Conservation (phyloP, 1,139 yeast species). For the Saccharomyces hybrid region DNA sequence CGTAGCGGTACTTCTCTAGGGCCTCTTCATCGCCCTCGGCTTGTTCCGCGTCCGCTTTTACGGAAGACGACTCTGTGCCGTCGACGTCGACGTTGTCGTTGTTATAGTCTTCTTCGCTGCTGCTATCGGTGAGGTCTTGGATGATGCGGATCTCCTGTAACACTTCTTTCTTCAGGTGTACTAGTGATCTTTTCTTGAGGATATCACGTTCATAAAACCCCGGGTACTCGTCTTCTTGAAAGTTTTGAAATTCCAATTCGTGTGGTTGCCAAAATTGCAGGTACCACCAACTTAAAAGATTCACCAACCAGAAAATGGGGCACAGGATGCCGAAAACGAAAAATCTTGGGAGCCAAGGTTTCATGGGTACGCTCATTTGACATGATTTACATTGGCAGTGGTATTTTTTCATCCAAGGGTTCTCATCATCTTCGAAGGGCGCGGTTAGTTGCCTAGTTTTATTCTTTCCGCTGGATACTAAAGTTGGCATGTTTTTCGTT, state of each 20-base stretch:
- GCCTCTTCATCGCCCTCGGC: background rate
- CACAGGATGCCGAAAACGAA: slow-evolving; percentile 23
- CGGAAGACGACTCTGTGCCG: background rate
- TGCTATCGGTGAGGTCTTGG: background rate
- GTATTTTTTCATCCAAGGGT: slow-evolving; percentile 4
- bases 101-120: background rate
- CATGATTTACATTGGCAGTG: slow-evolving; percentile 24
- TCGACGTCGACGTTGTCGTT: slow-evolving; percentile 1
- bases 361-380: slow-evolving; percentile 3
- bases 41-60: background rate
- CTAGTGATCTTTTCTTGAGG: slow-evolving; percentile 5
- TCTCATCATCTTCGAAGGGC: background rate
- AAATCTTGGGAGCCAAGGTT: slow-evolving; percentile 8
- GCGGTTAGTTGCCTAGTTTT: background rate
- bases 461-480: background rate
- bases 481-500: background rate
- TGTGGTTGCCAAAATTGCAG: slow-evolving; percentile 13
- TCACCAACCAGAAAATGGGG: slow-evolving; percentile 21
- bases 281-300: slow-evolving; percentile 15
- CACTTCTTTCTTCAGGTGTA: background rate
- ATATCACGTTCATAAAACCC: slow-evolving; percentile 16
- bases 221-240: slow-evolving; percentile 19
- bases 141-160: background rate
- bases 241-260: slow-evolving; percentile 10
- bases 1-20: slow-evolving; percentile 2